Evolutionary conservation across 176 grass and related monocot species (phyloP), one percentile per base, ranked within the genome.

Genomic region (Paspalum vaginatum): DNA sequence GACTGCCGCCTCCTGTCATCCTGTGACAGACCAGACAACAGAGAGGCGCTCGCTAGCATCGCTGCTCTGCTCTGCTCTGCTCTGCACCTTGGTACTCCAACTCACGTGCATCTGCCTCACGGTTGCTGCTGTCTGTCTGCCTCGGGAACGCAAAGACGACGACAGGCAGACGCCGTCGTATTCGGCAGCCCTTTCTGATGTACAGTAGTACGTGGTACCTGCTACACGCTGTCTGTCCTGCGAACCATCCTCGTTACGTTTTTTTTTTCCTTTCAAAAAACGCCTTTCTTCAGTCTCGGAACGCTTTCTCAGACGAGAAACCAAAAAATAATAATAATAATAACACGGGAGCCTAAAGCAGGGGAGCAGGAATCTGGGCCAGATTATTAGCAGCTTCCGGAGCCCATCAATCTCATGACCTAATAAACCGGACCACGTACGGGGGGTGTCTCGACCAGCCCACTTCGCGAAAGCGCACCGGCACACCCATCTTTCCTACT

Each of bases 71-170:
- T 17, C 46, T 18, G 7, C 22, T 21, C 46, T 43, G 27, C 7
- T 4, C 15, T 38, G 62, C n/a, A 38, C 17, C 38, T 65, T 39
- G 40, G 39, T 43, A 39, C 32, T 32, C 32, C 32, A 32, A n/a
- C 67, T 65, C 63, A 65, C 65, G 44, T 75, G 12, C 9, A 18
- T 18, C 21, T 9, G 65, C 7, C 57, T 63, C 72, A 24, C 79
- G 40, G 72, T 55, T 87, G 79, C 1, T 17, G 42, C 32, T 65
- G 79, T 46, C 72, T 43, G 40, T n/a, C 16, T 40, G 79, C 72
- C 63, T 70, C 85, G 37, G 32, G 47, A 21, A 61, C n/a, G 26
- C 52, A 43, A 41, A 7, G 71, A 49, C 22, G 22, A 26, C 32
- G 25, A 20, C 27, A 39, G 11, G 54, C 49, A 85, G 38, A 17